Percentiles rank a stretch among this genome's conserved stretches.
These are phyloP conservation scores for Aphanomyces cochlioides DNA, from an alignment of 352 stramenopile genomes.

Conservation along the genomic window DNA sequence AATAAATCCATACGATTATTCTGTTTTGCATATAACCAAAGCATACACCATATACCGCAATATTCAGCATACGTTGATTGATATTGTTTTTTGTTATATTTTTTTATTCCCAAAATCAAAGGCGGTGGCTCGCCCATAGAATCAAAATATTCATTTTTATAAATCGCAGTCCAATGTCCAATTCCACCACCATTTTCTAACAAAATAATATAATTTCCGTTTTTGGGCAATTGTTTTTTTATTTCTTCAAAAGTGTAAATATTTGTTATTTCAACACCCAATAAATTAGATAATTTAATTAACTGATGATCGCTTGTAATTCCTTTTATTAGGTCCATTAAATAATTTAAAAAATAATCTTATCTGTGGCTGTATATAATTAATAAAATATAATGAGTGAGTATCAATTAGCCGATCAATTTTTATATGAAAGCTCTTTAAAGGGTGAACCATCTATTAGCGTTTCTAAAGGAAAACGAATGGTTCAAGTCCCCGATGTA, in stretches of 20 bases:
- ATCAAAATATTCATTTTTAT: constrained; percentile 6
- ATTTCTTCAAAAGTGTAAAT: constrained; percentile 8
- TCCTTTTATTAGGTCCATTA: constrained; percentile 26
- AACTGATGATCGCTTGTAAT: constrained; percentile 16
- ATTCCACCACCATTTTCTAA: neutral
- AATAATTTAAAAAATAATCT: constrained; percentile 3
- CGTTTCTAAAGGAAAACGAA: constrained; percentile 4
- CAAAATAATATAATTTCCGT: constrained; percentile 4
- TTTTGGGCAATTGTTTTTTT: neutral
- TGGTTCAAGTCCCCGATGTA: constrained; percentile 18
- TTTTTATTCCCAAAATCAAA: neutral
- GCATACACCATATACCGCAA: constrained; percentile 8
- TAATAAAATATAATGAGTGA: constrained; percentile 9
- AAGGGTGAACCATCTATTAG: neutral
- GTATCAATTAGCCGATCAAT: constrained; percentile 23
- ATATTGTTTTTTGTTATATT: constrained; percentile 16
- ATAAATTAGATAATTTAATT: constrained; percentile 11
- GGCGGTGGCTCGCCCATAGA: neutral
- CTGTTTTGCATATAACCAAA: neutral
- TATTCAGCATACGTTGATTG: constrained; percentile 4
- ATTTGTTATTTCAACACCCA: constrained; percentile 20
- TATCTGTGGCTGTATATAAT: constrained; percentile 7
- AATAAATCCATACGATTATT: constrained; percentile 17
- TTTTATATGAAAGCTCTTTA: constrained; percentile 18
- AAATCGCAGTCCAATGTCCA: constrained; percentile 2